Percentiles rank a stretch among this genome's conserved stretches.
Conservation (phyloP, 148 eudicot species). For the Cornus controversa region DNA sequence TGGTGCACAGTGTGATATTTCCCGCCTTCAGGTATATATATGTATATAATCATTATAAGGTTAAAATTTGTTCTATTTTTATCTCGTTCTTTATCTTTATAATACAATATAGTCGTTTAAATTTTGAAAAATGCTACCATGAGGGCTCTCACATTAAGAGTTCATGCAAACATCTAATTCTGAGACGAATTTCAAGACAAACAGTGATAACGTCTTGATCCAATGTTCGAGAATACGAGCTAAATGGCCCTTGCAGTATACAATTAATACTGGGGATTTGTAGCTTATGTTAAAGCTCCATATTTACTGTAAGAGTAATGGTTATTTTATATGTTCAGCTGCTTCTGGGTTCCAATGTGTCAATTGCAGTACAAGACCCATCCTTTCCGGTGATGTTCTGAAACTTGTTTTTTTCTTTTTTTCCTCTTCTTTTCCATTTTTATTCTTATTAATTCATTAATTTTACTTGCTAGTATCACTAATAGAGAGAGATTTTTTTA, state of each 20-base stretch:
- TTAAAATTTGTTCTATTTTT: neutral
- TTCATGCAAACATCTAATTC: too few relatives aligned
- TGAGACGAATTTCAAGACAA: too few relatives aligned
- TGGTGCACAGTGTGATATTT: conserved; percentile 83
- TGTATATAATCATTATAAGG: neutral
- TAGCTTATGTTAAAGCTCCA: neutral
- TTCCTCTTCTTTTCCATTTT: neutral
- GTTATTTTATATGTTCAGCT: conserved; percentile 35
- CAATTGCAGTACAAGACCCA: conserved; percentile 81
- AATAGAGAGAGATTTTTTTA: too few relatives aligned
- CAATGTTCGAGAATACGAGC: too few relatives aligned
- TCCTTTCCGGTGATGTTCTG: conserved; percentile 66
- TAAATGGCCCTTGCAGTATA: too few relatives aligned
- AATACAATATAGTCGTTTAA: neutral
- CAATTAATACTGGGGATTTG: too few relatives aligned
- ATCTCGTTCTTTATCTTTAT: neutral
- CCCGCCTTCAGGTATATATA: conserved; percentile 68
- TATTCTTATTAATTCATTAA: too few relatives aligned
- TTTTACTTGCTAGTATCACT: too few relatives aligned
- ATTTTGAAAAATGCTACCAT: too few relatives aligned
- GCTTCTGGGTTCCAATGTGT: conserved; percentile 63
- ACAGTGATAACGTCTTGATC: too few relatives aligned
- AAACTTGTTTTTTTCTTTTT: neutral
- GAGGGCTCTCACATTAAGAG: neutral
- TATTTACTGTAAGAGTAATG: neutral